Conservation (phyloP, 495 filamentous ascomycete genomes). For the Xylaria intraflava region DNA sequence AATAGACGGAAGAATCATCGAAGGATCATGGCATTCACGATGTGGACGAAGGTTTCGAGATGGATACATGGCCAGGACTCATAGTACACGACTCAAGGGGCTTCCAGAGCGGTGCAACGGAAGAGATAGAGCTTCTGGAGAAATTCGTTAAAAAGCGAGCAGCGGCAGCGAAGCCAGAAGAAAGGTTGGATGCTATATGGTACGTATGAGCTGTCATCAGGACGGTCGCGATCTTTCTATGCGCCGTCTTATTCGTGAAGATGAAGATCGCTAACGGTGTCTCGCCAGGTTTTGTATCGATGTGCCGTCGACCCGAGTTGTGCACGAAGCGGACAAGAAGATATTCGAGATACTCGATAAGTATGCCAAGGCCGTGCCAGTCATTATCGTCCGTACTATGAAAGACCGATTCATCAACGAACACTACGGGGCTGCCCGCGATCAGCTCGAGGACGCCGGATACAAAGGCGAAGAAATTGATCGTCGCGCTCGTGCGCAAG, state of each 20-base stretch:
- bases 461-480: conserved; percentile 5
- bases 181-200: conserved; percentile 14
- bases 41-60: conserved; percentile 13
- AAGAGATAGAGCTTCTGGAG: conserved; percentile 7
- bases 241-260: not conserved
- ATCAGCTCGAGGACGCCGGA: conserved; percentile 8
- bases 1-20: conserved; percentile 11
- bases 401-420: conserved; percentile 13
- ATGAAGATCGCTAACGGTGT: not conserved
- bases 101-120: conserved; percentile 11
- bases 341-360: conserved; percentile 8
- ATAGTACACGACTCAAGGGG: conserved; percentile 12
- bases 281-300: conserved; percentile 7
- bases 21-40: conserved; percentile 9
- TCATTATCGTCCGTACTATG: conserved; percentile 10
- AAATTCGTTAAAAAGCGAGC: conserved; percentile 10
- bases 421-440: conserved; percentile 9
- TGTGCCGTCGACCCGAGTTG: conserved; percentile 8
- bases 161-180: not conserved
- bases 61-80: conserved; percentile 12
- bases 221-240: not conserved
- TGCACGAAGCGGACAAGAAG: conserved; percentile 10
- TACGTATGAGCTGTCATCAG: not conserved
- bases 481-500: conserved; percentile 8
- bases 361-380: conserved; percentile 6